Evolutionary conservation across 345 rosid genomes (phyloP).

Genomic region (Pelargonium nanum): DNA sequence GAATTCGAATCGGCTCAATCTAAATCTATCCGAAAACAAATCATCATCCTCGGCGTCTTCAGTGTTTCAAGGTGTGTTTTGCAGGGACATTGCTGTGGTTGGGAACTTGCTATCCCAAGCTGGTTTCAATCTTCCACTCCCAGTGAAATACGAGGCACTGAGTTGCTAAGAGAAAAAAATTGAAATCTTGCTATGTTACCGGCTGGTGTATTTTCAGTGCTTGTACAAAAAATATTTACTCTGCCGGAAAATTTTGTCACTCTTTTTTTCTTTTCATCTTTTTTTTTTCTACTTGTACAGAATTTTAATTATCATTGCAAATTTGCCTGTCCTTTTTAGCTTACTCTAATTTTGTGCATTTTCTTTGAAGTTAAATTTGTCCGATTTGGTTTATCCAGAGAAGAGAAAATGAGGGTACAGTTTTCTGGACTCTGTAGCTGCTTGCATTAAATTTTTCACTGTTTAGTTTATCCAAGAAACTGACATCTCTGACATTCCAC

Average conservation of each 20-base stretch:
- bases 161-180: conserved; percentile 46
- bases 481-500: conserved; percentile 38
- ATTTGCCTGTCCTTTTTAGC: not conserved
- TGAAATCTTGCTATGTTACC: conserved; percentile 14
- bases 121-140: conserved; percentile 68
- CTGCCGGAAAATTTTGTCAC: conserved; percentile 53
- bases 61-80: conserved; percentile 78
- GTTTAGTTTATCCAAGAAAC: not conserved
- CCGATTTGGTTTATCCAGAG: not conserved
- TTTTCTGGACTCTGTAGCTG: not conserved
- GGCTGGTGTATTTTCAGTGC: conserved; percentile 28
- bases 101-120: conserved; percentile 64
- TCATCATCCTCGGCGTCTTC: conserved; percentile 27
- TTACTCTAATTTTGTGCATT: not conserved
- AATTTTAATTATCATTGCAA: conserved; percentile 18
- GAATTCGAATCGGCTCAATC: conserved; percentile 8
- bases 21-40: conserved; percentile 14
- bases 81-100: conserved; percentile 75
- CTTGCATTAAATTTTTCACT: not conserved
- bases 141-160: conserved; percentile 74
- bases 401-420: not conserved
- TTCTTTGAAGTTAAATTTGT: not conserved
- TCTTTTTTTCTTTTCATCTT: conserved; percentile 6
- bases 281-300: conserved; percentile 28
- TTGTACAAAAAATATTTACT: conserved; percentile 28